Evolutionary conservation across 1,284 basidiomycete genomes (phyloP), one percentile per base, ranked within the genome.

Genomic region (Austropuccinia psidii): DNA sequence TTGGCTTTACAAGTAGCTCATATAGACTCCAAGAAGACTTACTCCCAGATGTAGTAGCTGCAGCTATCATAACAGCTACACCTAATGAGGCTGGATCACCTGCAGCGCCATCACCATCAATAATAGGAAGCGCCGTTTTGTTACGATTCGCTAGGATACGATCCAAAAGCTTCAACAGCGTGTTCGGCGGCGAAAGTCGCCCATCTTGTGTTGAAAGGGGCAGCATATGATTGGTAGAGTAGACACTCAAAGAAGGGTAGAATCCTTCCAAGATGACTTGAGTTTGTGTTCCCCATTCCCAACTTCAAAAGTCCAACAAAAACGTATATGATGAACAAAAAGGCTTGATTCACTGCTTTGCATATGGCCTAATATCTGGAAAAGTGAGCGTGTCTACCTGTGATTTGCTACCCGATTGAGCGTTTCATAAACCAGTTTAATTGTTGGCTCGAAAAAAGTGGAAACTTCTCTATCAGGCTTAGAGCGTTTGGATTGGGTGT

Each of bases 21-120:
- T 4, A 57, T 15, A 33, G 54, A 35, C 33, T n/a, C 5, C 31
- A 35, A 19, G 0, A n/a, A 39, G 49, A 31, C 47, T 24, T 74
- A 75, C 13, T 24, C 24, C 43, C 61, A 9, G 8, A 29, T 29
- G 69, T 57, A 15, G 74, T 69, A 7, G 33, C 77, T 57, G 81
- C 79, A 0, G 90, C 89, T 4, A 95, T 80, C 55, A 93, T 81
- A 24, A 93, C 86, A 0, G 88, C 85, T n/a, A 90, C 84, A 0
- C 91, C 92, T 60, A 93, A 85, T 75, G 87, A 88, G 0, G 90
- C 87, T 0, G 93, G 92, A 81, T 96, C 93, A 1, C 85, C 89
- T 0, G 88, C 89, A 0, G 90, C 87, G 17, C 86, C 87, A 75
- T 84, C 84, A 0, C 47, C 69, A 24, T 73, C 69, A 54, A 41